A percentile compares a stretch with the other conserved stretches of the same genome.
These are phyloP conservation scores for Cystofilobasidium macerans DNA, from an alignment of 768 basidiomycete species.

Conservation along the genomic window DNA sequence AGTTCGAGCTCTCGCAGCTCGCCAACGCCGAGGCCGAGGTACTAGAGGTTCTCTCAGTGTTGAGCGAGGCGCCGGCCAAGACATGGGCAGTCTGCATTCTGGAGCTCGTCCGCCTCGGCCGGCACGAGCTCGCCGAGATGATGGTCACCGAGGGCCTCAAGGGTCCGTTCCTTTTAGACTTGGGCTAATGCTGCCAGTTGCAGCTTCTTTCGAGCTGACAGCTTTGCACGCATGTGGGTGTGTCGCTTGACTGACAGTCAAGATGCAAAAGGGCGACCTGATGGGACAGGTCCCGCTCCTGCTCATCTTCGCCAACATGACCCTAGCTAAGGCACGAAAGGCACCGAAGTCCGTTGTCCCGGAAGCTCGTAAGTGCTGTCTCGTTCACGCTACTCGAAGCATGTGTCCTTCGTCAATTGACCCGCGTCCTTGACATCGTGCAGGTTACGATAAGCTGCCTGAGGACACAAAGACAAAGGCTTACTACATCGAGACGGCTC, in stretches of 20 bases:
- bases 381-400: neutral
- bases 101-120: constrained; percentile 48
- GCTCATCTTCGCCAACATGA: constrained; percentile 75
- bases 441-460: constrained; percentile 35
- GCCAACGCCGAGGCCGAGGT: constrained; percentile 59
- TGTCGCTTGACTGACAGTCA: constrained; percentile 43
- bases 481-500: constrained; percentile 26
- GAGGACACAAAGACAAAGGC: constrained; percentile 29
- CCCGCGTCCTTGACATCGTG: no score
- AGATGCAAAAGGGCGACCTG: constrained; percentile 37
- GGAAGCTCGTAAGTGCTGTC: constrained; percentile 54
- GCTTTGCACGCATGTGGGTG: no score
- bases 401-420: constrained; percentile 5
- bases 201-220: constrained; percentile 41
- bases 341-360: constrained; percentile 70
- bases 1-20: constrained; percentile 77
- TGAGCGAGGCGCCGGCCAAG: constrained; percentile 49
- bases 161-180: constrained; percentile 30
- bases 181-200: constrained; percentile 23
- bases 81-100: constrained; percentile 47
- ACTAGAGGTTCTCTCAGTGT: constrained; percentile 25
- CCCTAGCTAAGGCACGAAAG: constrained; percentile 62
- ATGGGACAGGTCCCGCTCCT: constrained; percentile 53
- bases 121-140: constrained; percentile 62
- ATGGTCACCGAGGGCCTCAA: constrained; percentile 51